These are phyloP conservation scores for Didymella exigua DNA, from an alignment of 2,329 filamentous ascomycete species.

Conservation along the genomic window DNA sequence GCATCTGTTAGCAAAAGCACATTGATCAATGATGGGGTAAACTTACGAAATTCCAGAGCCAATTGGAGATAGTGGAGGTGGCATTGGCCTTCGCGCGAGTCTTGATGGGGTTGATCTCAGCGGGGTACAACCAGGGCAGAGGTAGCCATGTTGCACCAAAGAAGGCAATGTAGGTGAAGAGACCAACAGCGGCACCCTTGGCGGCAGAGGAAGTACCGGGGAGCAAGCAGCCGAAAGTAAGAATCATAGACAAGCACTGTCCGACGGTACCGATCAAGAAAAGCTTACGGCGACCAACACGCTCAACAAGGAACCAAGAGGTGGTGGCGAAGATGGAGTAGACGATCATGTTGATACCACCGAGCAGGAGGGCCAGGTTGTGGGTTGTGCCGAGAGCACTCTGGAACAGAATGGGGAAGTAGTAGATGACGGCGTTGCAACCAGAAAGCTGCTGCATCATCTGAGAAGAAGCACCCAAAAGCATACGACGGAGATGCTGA, in stretches of 20 bases:
- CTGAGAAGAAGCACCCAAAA: conserved; percentile 64
- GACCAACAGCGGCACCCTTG: conserved; percentile 61
- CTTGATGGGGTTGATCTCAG: conserved; percentile 61
- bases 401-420: conserved; percentile 52
- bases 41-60: conserved; percentile 57
- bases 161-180: conserved; percentile 72
- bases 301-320: conserved; percentile 70
- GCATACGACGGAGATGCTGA: conserved; percentile 67
- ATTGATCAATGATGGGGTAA: neutral
- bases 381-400: conserved; percentile 58
- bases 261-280: conserved; percentile 54
- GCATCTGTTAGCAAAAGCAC: neutral
- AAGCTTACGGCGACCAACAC: conserved; percentile 58
- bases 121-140: conserved; percentile 63
- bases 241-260: conserved; percentile 57
- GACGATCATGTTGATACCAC: conserved; percentile 60
- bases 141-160: conserved; percentile 71
- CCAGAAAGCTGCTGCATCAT: conserved; percentile 63
- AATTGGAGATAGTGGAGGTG: conserved; percentile 60
- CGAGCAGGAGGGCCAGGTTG: conserved; percentile 53
- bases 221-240: conserved; percentile 51
- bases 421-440: conserved; percentile 54
- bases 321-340: conserved; percentile 62
- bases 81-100: conserved; percentile 63
- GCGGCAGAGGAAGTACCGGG: conserved; percentile 45